Evolutionary conservation across 805 yeast species (phyloP).

Genomic region (Lachancea quebecensis): DNA sequence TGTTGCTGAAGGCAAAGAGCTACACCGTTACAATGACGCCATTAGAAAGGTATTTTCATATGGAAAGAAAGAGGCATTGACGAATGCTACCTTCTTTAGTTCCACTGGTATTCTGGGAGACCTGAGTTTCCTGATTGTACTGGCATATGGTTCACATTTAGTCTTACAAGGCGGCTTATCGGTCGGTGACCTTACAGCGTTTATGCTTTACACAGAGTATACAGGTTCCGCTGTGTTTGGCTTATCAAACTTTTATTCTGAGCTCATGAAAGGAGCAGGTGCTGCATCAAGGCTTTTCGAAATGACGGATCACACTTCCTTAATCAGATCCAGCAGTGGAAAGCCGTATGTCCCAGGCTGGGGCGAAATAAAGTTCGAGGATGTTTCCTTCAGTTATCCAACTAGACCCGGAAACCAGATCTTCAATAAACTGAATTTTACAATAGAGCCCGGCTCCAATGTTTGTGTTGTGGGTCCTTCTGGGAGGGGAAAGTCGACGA

Average conservation of each 20-base stretch:
- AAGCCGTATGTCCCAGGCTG: constrained; percentile 31
- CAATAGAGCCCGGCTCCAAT: constrained; percentile 47
- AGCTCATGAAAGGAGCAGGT: constrained; percentile 96
- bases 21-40: constrained; percentile 67
- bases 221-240: constrained; percentile 90
- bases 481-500: constrained; percentile 88
- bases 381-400: constrained; percentile 77
- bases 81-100: constrained; percentile 72
- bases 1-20: constrained; percentile 79
- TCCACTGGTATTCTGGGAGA: constrained; percentile 84
- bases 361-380: constrained; percentile 52
- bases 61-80: constrained; percentile 73
- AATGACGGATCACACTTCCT: constrained; percentile 68
- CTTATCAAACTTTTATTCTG: constrained; percentile 87
- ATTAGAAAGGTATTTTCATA: constrained; percentile 57
- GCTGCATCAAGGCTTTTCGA: constrained; percentile 93
- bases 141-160: constrained; percentile 76
- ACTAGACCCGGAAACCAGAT: constrained; percentile 67
- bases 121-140: constrained; percentile 62
- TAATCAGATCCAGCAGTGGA: constrained; percentile 63
- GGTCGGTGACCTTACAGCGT: constrained; percentile 87
- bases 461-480: constrained; percentile 80
- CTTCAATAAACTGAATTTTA: constrained; percentile 43
- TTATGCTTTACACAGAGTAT: constrained; percentile 91
- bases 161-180: constrained; percentile 69